Evolutionary conservation across 1,284 basidiomycete species (phyloP).

Genomic region (Heterobasidion parviporum): DNA sequence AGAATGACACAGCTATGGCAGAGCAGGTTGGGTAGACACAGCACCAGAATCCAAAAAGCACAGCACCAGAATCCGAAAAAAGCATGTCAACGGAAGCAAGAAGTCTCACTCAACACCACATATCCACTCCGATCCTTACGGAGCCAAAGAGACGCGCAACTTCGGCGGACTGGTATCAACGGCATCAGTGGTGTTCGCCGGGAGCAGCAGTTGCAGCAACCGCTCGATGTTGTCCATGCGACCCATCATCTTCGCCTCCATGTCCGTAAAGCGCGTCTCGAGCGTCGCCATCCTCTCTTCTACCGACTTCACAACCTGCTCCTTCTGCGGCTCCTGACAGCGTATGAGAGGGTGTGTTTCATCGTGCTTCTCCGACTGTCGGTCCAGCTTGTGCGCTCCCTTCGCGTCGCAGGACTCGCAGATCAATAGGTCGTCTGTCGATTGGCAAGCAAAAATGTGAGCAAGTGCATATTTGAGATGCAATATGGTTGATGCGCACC

Average conservation of each 20-base stretch:
- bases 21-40: too few relatives aligned
- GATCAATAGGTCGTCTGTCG: conserved; percentile 7
- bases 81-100: too few relatives aligned
- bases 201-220: conserved; percentile 1
- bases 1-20: too few relatives aligned
- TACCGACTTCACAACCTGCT: not conserved
- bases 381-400: not conserved
- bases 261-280: conserved; percentile 2
- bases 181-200: too few relatives aligned
- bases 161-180: too few relatives aligned
- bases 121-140: too few relatives aligned
- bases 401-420: conserved; percentile 6
- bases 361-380: not conserved
- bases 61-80: too few relatives aligned
- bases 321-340: conserved; percentile 2
- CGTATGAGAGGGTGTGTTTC: conserved; percentile 7
- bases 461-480: not conserved
- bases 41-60: too few relatives aligned
- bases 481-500: conserved; percentile 6
- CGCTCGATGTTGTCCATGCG: conserved; percentile 5
- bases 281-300: conserved; percentile 5
- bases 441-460: not conserved
- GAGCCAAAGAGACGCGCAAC: too few relatives aligned
- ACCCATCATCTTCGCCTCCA: not conserved
- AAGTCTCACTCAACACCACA: too few relatives aligned